Conservation (phyloP, 176 grass and related monocot genomes). For the Paspalum vaginatum region DNA sequence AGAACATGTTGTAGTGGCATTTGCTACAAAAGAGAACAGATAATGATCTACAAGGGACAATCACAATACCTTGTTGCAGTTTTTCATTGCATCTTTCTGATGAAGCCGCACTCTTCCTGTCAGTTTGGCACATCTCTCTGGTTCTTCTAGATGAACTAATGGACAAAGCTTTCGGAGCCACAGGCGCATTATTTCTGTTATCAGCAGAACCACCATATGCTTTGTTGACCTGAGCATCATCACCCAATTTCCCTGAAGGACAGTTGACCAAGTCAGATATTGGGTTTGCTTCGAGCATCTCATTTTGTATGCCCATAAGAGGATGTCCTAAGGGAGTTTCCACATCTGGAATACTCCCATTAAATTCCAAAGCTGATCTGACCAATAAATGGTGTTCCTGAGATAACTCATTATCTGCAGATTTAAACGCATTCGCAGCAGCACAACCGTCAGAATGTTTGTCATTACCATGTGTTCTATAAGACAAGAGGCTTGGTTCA, state of each 20-base stretch:
- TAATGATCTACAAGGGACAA: conserved; percentile 30
- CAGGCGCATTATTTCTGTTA: conserved; percentile 17
- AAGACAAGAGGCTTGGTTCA: conserved; percentile 32
- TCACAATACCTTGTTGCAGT: conserved; percentile 40
- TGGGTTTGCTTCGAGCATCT: not conserved
- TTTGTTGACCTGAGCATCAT: conserved; percentile 11
- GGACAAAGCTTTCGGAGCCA: conserved; percentile 4
- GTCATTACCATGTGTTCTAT: conserved; percentile 27
- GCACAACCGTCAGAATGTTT: conserved; percentile 30
- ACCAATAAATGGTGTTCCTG: conserved; percentile 42
- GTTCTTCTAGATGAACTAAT: conserved; percentile 37
- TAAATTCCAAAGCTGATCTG: conserved; percentile 30
- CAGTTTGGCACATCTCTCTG: conserved; percentile 20
- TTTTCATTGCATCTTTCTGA: conserved; percentile 23
- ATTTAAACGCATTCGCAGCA: conserved; percentile 19
- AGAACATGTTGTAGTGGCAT: conserved; percentile 15
- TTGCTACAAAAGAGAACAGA: conserved; percentile 21
- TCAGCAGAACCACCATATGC: conserved; percentile 21
- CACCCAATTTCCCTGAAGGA: conserved; percentile 38
- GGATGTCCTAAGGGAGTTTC: conserved; percentile 38
- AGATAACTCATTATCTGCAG: conserved; percentile 27
- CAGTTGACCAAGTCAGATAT: conserved; percentile 14
- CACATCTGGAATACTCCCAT: conserved; percentile 21
- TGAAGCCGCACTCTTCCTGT: conserved; percentile 29
- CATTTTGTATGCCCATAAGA: conserved; percentile 19